Evolutionary conservation across 75 land plant species (phyloP), one percentile per base, ranked within the genome.

Genomic region (Picea sitchensis): DNA sequence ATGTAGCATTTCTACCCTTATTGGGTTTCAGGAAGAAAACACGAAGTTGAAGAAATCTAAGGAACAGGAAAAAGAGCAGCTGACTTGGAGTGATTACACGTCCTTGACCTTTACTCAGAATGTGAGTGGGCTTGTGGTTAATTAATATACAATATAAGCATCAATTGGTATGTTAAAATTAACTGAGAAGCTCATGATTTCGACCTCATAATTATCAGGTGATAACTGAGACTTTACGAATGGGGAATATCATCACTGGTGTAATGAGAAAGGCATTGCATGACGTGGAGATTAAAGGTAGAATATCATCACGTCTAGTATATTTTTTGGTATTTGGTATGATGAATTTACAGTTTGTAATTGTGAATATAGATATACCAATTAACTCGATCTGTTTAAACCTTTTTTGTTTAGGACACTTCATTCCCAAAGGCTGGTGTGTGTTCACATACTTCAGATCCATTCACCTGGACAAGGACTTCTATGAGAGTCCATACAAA

Each of bases 351-450:
- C 12, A 9, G 56, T 51, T 51, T 51, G 56, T 51, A 51, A 51
- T 51, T 51, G 11, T 51, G 56, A 51, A 51, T 9, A 51, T 9
- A 9, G 54, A 51, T 51, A 11, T 51, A 12, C 56, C 9, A 9
- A 51, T 51, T 9, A 51, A 9, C 12, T 51, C 56, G 11, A 1
- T 51, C 56, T 51, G 56, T 51, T 51, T 51, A 9, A 51, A 51
- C 56, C 12, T 9, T 8, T 51, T 51, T 51, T 51, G 56, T 82
- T 69, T 84, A 93, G 98, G 95, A 80, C 47, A 82, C 57, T 44
- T 84, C 30, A 92, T 94, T 57, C 92, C 94, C 61, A 92, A 91
- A 77, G 91, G 86, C 47, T 92, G 95, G 95, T 83, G 85, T 61
- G 89, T 87, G 36, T 79, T 92, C 77, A 38, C 81, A n/a, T 88